Base-by-base conservation (phyloP, 176 grass and related monocot species). In the Tillandsia fasciculata region DNA sequence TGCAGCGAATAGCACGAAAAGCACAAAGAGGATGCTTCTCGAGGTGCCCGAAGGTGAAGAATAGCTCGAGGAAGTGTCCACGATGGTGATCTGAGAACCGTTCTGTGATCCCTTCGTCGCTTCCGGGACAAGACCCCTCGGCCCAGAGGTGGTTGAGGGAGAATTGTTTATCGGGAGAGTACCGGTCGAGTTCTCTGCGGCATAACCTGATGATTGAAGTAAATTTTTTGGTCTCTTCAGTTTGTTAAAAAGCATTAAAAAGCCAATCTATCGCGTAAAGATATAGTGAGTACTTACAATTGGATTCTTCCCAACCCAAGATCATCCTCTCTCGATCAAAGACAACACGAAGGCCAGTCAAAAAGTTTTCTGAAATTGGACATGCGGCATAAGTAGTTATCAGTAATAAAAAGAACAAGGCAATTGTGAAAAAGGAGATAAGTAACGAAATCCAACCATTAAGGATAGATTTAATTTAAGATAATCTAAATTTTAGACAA, bases 351-450 rank as follows among this genome's bases (percentile, higher is more conserved):
- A 84, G 82, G 2, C 95, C 95, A 2, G 82, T 80, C 84, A 99
- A 68, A 59, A 90, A 99, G 53, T 99, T 99, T 78, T 99, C 95
- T 99, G 87, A 76, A 74, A 48, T 61, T 61, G 56, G n/a, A 61
- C 17, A 61, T 61, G 56, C 4, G 15, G 56, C n/a, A 10, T 23
- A 15, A 61, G 56, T 8, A 18, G 56, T 9, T 42, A 7, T 0
- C 33, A 42, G 33, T 42, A 42, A 42, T 42, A 42, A 5, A 42
- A 42, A 42, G 0, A 42, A 42, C 33, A 42, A 1, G 4, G 33
- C 33, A 42, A 42, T 3, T 1, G 33, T 42, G 33, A 42, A 42
- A 42, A 42, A 42, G 33, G 33, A 42, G 33, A 42, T 42, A 42
- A 7, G 33, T 7, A 42, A 42, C 4, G 33, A 42, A 42, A 42